phyloP scores from a whole-genome alignment of 768 basidiomycete species.

The Tulasnella sp. region DNA sequence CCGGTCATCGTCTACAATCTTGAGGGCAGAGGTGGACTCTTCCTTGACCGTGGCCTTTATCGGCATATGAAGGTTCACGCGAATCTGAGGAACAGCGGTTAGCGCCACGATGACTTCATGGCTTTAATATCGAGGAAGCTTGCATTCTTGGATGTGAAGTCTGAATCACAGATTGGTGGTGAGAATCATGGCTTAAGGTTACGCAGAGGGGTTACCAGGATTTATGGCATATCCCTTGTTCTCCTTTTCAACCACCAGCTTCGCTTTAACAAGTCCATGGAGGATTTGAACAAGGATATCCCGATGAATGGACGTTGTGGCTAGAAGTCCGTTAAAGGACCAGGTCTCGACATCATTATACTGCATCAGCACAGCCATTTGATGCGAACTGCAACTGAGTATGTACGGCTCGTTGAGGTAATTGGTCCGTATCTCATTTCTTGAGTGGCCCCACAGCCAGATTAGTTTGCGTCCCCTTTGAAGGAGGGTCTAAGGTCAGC shows the following conservation, averaged over 20 bases:
- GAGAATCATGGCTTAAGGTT: neutral
- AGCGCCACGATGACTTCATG: neutral
- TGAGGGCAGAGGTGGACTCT: conserved; percentile 79
- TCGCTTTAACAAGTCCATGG: conserved; percentile 68
- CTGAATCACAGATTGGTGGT: conserved; percentile 1
- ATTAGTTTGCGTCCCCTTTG: conserved; percentile 73
- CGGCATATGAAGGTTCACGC: conserved; percentile 35
- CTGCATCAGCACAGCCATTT: conserved; percentile 87
- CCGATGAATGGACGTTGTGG: conserved; percentile 70
- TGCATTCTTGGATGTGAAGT: conserved; percentile 28
- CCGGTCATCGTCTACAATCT: conserved; percentile 92
- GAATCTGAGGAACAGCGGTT: conserved; percentile 20
- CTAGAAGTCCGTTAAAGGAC: conserved; percentile 64
- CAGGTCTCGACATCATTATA: conserved; percentile 89
- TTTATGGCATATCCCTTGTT: conserved; percentile 86
- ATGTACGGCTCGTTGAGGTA: conserved; percentile 93
- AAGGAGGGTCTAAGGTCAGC: conserved; percentile 8
- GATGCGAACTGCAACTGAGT: conserved; percentile 88
- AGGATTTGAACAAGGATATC: conserved; percentile 49
- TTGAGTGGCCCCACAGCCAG: conserved; percentile 97
- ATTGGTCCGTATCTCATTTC: conserved; percentile 90
- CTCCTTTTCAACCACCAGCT: conserved; percentile 81
- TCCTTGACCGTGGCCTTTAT: conserved; percentile 93
- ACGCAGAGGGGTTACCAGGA: conserved; percentile 40
- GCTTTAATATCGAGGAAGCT: too few relatives aligned